phyloP scores from a whole-genome alignment of 371 early-diverging fungal species.

The Mortierella sp. region DNA sequence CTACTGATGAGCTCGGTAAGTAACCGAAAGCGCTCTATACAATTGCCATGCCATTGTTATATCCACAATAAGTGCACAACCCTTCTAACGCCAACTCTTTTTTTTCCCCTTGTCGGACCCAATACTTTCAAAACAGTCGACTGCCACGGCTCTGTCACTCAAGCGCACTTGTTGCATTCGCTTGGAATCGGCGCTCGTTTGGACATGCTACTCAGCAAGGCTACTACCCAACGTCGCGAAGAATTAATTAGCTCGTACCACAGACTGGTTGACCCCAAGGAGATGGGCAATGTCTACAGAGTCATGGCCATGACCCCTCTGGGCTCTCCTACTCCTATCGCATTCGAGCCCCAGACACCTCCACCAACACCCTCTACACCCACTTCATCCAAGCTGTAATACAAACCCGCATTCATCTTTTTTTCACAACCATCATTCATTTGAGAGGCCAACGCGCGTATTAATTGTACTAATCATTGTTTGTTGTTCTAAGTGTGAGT shows the following conservation, averaged over 20 bases:
- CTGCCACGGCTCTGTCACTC: constrained; percentile 88
- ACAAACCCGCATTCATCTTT: background rate
- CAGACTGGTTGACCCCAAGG: constrained; percentile 79
- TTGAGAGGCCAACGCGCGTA: background rate
- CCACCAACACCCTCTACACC: background rate
- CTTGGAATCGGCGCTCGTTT: constrained; percentile 91
- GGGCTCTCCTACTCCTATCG: constrained; percentile 42
- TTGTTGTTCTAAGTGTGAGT: background rate
- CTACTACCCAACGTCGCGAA: constrained; percentile 67
- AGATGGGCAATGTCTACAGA: constrained; percentile 89
- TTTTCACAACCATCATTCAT: background rate
- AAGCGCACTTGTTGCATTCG: constrained; percentile 83
- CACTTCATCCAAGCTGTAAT: constrained; percentile 17
- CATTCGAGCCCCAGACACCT: constrained; percentile 31
- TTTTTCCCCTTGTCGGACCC: too few relatives aligned
- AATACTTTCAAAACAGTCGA: constrained; percentile 49
- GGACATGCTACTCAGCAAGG: constrained; percentile 76
- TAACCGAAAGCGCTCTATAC: background rate
- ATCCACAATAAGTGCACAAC: background rate
- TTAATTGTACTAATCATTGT: background rate
- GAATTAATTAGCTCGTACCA: constrained; percentile 79
- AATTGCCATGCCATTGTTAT: background rate
- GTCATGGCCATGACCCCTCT: constrained; percentile 74
- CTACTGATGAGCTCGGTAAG: constrained; percentile 67
- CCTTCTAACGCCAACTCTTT: background rate